Evolutionary conservation across 2,329 filamentous ascomycete species (phyloP).

Genomic region (Geosmithia putterillii): DNA sequence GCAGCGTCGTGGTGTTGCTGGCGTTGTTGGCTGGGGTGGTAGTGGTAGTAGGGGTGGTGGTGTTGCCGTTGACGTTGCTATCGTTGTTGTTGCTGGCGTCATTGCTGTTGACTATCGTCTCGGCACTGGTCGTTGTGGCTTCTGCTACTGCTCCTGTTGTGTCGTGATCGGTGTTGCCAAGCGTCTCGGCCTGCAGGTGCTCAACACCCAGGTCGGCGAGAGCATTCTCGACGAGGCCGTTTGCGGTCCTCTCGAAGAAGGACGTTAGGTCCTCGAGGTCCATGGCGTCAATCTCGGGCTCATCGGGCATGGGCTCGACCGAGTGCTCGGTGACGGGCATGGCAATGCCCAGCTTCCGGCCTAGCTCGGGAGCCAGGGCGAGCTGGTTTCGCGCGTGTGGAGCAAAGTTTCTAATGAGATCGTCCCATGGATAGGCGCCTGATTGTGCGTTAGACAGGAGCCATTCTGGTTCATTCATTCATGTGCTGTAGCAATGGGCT

Average conservation of each 20-base stretch:
- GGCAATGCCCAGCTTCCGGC: slow-evolving; percentile 19
- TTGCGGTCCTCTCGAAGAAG: slow-evolving; percentile 28
- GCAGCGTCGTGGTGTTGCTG: slow-evolving; percentile 2
- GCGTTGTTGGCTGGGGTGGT: slow-evolving; percentile 5
- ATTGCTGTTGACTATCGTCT: not conserved
- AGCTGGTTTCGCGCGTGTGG: slow-evolving; percentile 19
- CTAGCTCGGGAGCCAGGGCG: slow-evolving; percentile 18
- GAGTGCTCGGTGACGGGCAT: slow-evolving; percentile 11
- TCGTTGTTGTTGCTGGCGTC: slow-evolving; percentile 3
- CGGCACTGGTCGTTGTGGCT: not conserved
- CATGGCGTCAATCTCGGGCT: slow-evolving; percentile 14
- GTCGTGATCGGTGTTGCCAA: not conserved
- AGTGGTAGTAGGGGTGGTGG: slow-evolving; percentile 4
- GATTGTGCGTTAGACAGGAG: too few relatives aligned
- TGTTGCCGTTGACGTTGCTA: slow-evolving; percentile 2
- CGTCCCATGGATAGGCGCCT: slow-evolving; percentile 24
- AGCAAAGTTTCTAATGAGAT: slow-evolving; percentile 21
- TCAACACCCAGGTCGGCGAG: slow-evolving; percentile 21
- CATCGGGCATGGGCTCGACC: slow-evolving; percentile 4
- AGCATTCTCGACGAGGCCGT: slow-evolving; percentile 25
- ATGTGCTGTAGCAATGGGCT: too few relatives aligned
- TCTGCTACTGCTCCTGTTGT: slow-evolving; percentile 1
- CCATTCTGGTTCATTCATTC: too few relatives aligned
- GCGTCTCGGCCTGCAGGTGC: slow-evolving; percentile 2
- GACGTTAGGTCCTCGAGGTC: slow-evolving; percentile 20